Base-by-base conservation (phyloP, 2,329 filamentous ascomycete species). In the Stachybotrys chartarum region DNA sequence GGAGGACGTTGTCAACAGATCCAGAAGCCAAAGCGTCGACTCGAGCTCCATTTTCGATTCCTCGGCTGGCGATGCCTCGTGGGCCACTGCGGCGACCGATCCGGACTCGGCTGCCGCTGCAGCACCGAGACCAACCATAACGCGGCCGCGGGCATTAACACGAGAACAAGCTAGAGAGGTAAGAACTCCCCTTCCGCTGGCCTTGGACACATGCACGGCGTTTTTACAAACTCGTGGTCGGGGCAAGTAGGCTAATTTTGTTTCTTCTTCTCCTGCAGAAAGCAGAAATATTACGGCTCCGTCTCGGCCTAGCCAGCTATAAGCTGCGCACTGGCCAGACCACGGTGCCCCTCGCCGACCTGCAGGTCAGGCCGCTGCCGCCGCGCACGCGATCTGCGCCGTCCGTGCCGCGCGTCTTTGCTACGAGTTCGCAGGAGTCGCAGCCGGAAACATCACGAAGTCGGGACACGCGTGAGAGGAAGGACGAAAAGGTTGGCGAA, bases 301-400 rank as follows among this genome's bases (percentile, higher is more conserved):
- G 87, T n/a, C 80, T 92, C 16, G 78, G 81, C 31, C 79, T 91
- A 18, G 88, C 87, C 14, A 81, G 81, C 64, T 91, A 91, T 76
- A 91, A 91, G 71, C 77, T 92, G 60, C 80, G 79, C 56, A 91
- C 88, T 2, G 84, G 87, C 57, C 88, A 92, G 70, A 80, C 84
- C 54, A 74, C 81, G 56, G 77, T 88, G 31, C 85, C 87, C 1
- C 78, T 90, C 58, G 76, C 84, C 55, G 72, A 81, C 50, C 75
- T 91, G 18, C 74, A 84, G 63, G 65, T 55, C 31, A 67, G 64
- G 51, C 70, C 69, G 6, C 60, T 73, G 35, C 60, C 59, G 55
- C 60, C 30, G 45, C n/a, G 61, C 66, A 42, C 35, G 8, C 35
- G 35, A 42, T 42, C 35, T 14, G 35, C 35, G 35, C 35, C 35